These are phyloP conservation scores for Arthrocladium fulminans DNA, from an alignment of 2,329 filamentous ascomycete species.

Conservation along the genomic window DNA sequence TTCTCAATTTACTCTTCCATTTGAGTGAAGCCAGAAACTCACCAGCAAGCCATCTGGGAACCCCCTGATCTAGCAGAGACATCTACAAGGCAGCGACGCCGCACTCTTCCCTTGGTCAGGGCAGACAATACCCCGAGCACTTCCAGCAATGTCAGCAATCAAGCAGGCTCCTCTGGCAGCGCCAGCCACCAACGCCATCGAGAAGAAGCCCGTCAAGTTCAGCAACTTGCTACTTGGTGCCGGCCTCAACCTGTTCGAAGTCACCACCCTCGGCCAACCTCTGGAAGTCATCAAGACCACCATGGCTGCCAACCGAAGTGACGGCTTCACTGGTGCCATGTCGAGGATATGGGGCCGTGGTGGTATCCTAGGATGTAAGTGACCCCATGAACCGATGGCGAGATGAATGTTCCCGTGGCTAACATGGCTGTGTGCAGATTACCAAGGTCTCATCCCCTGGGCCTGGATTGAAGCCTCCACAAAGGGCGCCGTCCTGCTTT, in stretches of 20 bases:
- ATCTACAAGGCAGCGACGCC: constrained; percentile 28
- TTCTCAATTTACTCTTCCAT: too few species aligned
- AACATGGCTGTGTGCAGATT: constrained; percentile 54
- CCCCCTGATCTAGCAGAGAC: neutral
- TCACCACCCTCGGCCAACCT: constrained; percentile 66
- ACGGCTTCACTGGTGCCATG: constrained; percentile 75
- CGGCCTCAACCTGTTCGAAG: constrained; percentile 91
- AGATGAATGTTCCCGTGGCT: too few species aligned
- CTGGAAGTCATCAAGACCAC: constrained; percentile 99
- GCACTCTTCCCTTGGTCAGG: constrained; percentile 95
- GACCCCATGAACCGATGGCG: too few species aligned
- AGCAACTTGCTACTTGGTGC: constrained; percentile 93
- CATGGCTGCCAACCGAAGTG: constrained; percentile 92
- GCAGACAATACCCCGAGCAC: constrained; percentile 56
- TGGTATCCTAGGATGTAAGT: constrained; percentile 87
- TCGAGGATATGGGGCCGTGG: constrained; percentile 86
- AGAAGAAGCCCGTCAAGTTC: constrained; percentile 99
- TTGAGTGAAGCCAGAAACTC: neutral
- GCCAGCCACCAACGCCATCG: constrained; percentile 41
- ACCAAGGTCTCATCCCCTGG: constrained; percentile 98
- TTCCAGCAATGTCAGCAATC: constrained; percentile 44
- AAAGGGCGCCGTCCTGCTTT: constrained; percentile 97
- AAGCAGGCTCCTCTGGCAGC: constrained; percentile 10
- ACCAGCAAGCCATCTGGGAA: neutral
- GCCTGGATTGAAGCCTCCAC: constrained; percentile 99